Percentiles rank a stretch among this genome's conserved stretches.
Conservation (phyloP, 768 basidiomycete species). For the Naganishia onofrii region DNA sequence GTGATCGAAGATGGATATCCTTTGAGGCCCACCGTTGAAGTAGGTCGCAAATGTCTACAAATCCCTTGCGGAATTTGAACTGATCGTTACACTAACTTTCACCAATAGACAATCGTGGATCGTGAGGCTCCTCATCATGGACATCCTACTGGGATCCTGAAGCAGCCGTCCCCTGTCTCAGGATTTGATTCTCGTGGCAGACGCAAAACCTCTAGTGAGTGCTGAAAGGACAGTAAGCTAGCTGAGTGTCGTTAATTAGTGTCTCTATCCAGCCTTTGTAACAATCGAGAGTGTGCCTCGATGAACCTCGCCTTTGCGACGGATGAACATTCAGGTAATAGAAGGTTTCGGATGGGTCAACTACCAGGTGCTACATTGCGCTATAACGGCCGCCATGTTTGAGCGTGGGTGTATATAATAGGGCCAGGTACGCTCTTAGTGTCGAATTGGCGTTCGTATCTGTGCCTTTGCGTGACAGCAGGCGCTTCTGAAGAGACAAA, state of each 20-base stretch:
- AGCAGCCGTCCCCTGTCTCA: slow-evolving; percentile 1
- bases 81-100: not conserved
- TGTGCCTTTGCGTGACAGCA: too few species aligned
- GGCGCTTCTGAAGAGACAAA: too few species aligned
- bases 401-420: too few species aligned
- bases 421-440: too few species aligned
- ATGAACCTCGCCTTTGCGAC: not conserved
- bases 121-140: slow-evolving; percentile 12
- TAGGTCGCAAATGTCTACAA: not conserved
- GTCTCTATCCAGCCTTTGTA: slow-evolving; percentile 9
- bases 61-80: not conserved
- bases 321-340: not conserved
- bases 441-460: too few species aligned
- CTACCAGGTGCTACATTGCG: too few species aligned
- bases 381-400: too few species aligned
- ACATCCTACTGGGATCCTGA: slow-evolving; percentile 16
- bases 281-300: slow-evolving; percentile 24
- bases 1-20: slow-evolving; percentile 27
- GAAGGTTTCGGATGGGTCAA: not conserved
- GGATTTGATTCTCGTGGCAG: not conserved
- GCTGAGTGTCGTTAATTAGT: not conserved
- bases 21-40: slow-evolving; percentile 29
- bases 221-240: not conserved
- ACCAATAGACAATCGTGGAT: slow-evolving; percentile 24
- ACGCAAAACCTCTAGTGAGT: slow-evolving; percentile 31